These are phyloP conservation scores for Clonostachys chloroleuca DNA, from an alignment of 2,329 filamentous ascomycete genomes.

Conservation along the genomic window DNA sequence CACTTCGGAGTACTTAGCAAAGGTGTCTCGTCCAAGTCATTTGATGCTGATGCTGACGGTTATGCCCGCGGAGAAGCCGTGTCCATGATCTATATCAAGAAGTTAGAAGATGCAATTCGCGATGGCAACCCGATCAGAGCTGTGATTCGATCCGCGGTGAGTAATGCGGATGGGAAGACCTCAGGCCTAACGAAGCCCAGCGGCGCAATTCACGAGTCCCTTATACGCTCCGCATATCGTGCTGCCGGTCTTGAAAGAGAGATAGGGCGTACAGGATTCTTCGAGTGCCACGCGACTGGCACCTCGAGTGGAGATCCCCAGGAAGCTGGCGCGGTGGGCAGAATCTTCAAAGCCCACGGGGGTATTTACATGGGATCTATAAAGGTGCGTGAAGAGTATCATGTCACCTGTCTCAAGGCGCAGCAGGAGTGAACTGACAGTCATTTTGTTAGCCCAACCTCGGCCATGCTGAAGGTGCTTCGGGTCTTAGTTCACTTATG, in stretches of 20 bases:
- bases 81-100: slow-evolving; percentile 33
- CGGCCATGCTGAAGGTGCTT: slow-evolving; percentile 34
- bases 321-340: slow-evolving; percentile 28
- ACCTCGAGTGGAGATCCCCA: slow-evolving; percentile 35
- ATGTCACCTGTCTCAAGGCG: too few relatives aligned
- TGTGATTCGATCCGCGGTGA: slow-evolving; percentile 21
- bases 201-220: slow-evolving; percentile 20
- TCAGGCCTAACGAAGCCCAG: slow-evolving; percentile 34
- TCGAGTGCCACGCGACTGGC: slow-evolving; percentile 35
- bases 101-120: slow-evolving; percentile 32
- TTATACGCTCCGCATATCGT: slow-evolving; percentile 33
- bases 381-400: too few relatives aligned
- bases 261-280: too few relatives aligned
- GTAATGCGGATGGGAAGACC: slow-evolving; percentile 31
- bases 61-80: slow-evolving; percentile 42
- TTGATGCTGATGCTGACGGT: slow-evolving; percentile 34
- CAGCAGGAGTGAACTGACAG: too few relatives aligned
- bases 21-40: slow-evolving; percentile 18
- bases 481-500: slow-evolving; percentile 33
- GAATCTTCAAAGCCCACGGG: slow-evolving; percentile 14
- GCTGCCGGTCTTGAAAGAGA: slow-evolving; percentile 20
- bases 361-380: too few relatives aligned
- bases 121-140: slow-evolving; percentile 32
- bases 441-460: slow-evolving; percentile 18
- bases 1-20: slow-evolving; percentile 16